Conservation (phyloP, 169 alveolate genomes). For the Cryptosporidium baileyi region DNA sequence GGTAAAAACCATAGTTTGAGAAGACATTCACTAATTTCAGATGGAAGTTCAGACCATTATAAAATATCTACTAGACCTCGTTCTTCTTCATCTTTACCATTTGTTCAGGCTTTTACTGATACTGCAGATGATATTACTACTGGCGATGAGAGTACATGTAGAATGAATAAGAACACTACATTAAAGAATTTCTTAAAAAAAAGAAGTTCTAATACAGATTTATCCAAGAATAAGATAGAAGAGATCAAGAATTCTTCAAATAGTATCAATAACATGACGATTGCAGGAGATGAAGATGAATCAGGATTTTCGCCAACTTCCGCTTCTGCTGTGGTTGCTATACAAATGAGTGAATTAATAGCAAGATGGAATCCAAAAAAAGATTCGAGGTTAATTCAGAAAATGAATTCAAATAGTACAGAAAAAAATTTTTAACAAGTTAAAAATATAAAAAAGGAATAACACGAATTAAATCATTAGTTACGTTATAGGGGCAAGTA, state of each 20-base stretch:
- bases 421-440: not conserved
- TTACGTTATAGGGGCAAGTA: not conserved
- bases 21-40: slow-evolving; percentile 43
- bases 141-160: slow-evolving; percentile 38
- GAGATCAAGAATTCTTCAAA: not conserved
- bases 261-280: not conserved
- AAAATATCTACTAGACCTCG: slow-evolving; percentile 47
- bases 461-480: not conserved
- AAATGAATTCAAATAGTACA: not conserved
- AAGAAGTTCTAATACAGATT: not conserved
- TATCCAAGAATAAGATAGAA: not conserved
- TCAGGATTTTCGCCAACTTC: slow-evolving; percentile 64
- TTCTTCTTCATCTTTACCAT: slow-evolving; percentile 65
- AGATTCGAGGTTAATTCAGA: slow-evolving; percentile 51
- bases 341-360: slow-evolving; percentile 60
- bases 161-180: not conserved
- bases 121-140: slow-evolving; percentile 27
- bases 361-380: slow-evolving; percentile 69
- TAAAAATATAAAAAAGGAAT: not conserved
- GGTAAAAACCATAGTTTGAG: slow-evolving; percentile 19
- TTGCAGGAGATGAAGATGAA: slow-evolving; percentile 1
- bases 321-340: slow-evolving; percentile 67
- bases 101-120: slow-evolving; percentile 53
- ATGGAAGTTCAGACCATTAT: slow-evolving; percentile 23
- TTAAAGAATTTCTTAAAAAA: slow-evolving; percentile 25